Evolutionary conservation across 1,284 basidiomycete species (phyloP).

Genomic region (Coniophora puteana): DNA sequence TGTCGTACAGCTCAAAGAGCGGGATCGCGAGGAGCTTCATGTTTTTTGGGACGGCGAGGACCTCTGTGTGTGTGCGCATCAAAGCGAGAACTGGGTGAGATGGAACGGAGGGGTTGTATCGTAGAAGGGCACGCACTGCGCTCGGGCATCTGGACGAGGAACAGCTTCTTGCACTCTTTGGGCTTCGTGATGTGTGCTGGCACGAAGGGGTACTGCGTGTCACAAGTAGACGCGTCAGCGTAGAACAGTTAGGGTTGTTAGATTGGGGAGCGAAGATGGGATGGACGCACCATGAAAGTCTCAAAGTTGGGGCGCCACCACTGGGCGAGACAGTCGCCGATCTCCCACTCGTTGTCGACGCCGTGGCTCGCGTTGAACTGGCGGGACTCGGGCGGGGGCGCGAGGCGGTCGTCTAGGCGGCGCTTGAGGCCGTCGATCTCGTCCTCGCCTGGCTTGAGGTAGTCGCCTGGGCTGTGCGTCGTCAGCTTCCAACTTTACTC

Average conservation of each 20-base stretch:
- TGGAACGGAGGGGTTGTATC: neutral
- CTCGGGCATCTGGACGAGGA: conserved; percentile 93
- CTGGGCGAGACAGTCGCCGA: conserved; percentile 90
- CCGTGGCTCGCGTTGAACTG: conserved; percentile 73
- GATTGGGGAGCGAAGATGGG: conserved; percentile 8
- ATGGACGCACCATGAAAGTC: conserved; percentile 87
- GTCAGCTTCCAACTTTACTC: neutral
- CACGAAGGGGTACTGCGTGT: conserved; percentile 86
- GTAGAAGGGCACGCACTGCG: conserved; percentile 59
- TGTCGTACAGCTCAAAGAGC: conserved; percentile 96
- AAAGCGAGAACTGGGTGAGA: conserved; percentile 4
- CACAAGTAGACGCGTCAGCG: neutral
- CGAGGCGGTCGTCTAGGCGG: conserved; percentile 85
- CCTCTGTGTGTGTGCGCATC: conserved; percentile 52
- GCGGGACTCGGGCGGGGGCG: conserved; percentile 61
- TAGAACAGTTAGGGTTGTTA: neutral
- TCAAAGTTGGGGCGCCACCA: conserved; percentile 99
- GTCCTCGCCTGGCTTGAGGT: conserved; percentile 93
- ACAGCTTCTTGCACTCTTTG: conserved; percentile 97
- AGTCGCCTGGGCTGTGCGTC: conserved; percentile 86
- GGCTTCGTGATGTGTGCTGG: conserved; percentile 97
- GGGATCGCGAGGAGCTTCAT: conserved; percentile 98
- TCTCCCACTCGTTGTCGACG: conserved; percentile 89
- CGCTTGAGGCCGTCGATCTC: conserved; percentile 88
- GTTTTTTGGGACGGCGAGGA: conserved; percentile 94